Base-by-base conservation (phyloP, 2,329 filamentous ascomycete species). In the Lachnellula hyalina region DNA sequence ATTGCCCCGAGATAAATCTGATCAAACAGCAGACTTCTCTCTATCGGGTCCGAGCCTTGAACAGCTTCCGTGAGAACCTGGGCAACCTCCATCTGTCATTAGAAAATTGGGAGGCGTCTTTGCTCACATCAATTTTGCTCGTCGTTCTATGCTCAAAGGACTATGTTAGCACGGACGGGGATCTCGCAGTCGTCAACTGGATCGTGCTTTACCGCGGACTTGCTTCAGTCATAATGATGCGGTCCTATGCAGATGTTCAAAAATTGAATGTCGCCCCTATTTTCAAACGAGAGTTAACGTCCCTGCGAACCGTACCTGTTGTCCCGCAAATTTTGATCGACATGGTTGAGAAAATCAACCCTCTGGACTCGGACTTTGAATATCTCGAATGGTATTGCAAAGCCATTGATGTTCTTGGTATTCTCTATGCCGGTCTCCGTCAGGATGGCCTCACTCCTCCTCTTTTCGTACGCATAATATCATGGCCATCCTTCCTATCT, bases 61-160 rank as follows among this genome's bases (percentile, higher is more conserved):
- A 48, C 21, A 47, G 48, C 8, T 67, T 62, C 48, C 65, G 66
- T n/a, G 35, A 55, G 21, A 59, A 59, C 8, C n/a, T 68, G 15
- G 15, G 56, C 11, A 35, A 47, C 2, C 42, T 63, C n/a, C 46
- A 48, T 23, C 51, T 54, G 17, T 52, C 59, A 23, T 52, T 56
- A 19, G 45, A 48, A n/a, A 59, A 58, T 11, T 67, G 58, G 36
- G 63, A 67, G 50, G 65, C 65, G 19, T 59, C 61, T 2, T 46
- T 66, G 6, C 51, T 65, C 5, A 65, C 62, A 57, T 55, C 65
- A n/a, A 50, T 66, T 19, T 50, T 68, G 9, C 47, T 68, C 4
- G 53, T 67, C 17, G 49, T 62, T 5, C 56, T 67, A 4, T 63
- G 61, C 34, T 62, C 62, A 2, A 58, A 60, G 23, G 59, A 61